A percentile compares a stretch with the other conserved stretches of the same genome.
These are phyloP conservation scores for Penicillium sp. DNA, from an alignment of 2,329 filamentous ascomycete genomes.

Conservation along the genomic window DNA sequence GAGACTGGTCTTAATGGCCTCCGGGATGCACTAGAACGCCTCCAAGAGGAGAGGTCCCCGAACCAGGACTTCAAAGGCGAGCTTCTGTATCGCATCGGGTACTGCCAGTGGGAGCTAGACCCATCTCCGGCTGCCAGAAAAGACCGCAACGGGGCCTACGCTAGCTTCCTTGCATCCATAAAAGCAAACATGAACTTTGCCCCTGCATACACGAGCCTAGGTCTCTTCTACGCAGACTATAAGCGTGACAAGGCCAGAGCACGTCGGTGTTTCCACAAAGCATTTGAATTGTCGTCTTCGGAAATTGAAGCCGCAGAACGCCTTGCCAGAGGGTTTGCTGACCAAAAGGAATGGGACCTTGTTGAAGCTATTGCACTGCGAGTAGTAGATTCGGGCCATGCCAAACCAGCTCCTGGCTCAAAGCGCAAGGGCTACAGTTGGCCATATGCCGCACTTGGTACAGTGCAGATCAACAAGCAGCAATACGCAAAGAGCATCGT, in stretches of 20 bases:
- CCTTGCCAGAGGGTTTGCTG: constrained; percentile 80
- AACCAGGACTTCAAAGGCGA: constrained; percentile 75
- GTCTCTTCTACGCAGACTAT: constrained; percentile 89
- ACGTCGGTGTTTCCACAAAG: constrained; percentile 92
- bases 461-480: constrained; percentile 91
- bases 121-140: constrained; percentile 71
- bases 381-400: constrained; percentile 91
- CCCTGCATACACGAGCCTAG: constrained; percentile 86
- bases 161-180: constrained; percentile 76
- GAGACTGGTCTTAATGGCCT: constrained; percentile 66
- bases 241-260: constrained; percentile 82
- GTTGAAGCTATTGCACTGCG: constrained; percentile 90
- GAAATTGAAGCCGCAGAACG: constrained; percentile 86
- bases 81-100: constrained; percentile 81
- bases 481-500: constrained; percentile 86
- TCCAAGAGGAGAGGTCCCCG: constrained; percentile 62
- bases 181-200: constrained; percentile 86
- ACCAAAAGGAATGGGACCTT: constrained; percentile 91
- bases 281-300: constrained; percentile 83
- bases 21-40: constrained; percentile 64
- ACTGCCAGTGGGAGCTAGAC: constrained; percentile 83
- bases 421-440: constrained; percentile 92
- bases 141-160: constrained; percentile 77
- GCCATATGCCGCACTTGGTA: constrained; percentile 90
- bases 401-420: constrained; percentile 84